Evolutionary conservation across 257 asterid species (phyloP), one percentile per base, ranked within the genome.

Genomic region (Solanum rostratum): DNA sequence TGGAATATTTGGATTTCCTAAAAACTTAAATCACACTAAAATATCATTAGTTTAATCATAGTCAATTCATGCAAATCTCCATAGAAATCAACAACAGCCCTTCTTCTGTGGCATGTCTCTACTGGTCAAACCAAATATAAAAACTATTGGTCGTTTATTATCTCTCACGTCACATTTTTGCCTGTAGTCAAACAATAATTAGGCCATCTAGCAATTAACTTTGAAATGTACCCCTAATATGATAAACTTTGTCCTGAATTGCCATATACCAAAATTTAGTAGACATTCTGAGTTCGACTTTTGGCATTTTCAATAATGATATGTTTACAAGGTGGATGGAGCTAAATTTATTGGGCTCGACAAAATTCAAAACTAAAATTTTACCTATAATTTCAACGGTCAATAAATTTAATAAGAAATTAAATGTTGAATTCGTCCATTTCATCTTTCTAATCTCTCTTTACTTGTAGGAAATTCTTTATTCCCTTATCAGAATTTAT

Each of bases 171-270:
- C 45, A 76, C 45, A 4, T 11, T 11, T 39, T 76, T 68, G 41
- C 84, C 79, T 39, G 18, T 43, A 81, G 88, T 84, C 87, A 89
- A 81, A 84, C 70, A 68, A 18, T 20, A 85, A 39, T 66, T 85
- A 85, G 81, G 85, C 65, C 57, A 49, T 52, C 84, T 22, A 63
- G 63, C 80, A 79, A 62, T 41, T 85, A 79, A 19, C 89, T 33
- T 83, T 66, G 73, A 83, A 45, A 29, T 45, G 27, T 68, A 6
- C 4, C 33, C 45, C 59, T 60, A 46, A 71, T 54, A 16, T 54
- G 5, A 74, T 54, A 53, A 18, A 13, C 76, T 22, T 10, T 52
- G 49, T 43, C 33, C 11, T 49, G 63, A 50, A 50, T 27, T 27
- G 63, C 45, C 29, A 76, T 49, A 0, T 76, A 50, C 82, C 43